These are phyloP conservation scores for Eutypella sp. DNA, from an alignment of 2,329 filamentous ascomycete species.

Conservation along the genomic window DNA sequence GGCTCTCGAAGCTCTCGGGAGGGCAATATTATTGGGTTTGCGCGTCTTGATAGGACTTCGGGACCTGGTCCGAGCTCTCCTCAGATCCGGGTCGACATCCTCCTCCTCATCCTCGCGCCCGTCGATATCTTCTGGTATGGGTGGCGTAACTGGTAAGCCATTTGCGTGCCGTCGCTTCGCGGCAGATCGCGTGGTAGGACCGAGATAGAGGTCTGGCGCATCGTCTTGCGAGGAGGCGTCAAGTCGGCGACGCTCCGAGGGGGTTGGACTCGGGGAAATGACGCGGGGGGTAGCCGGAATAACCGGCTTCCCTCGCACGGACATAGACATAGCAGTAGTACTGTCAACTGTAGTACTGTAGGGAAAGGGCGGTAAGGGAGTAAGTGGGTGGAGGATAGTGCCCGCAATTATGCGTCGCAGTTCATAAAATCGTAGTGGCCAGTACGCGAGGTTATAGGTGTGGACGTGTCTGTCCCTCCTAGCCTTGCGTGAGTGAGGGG, in stretches of 20 bases:
- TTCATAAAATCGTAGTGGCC: constrained; percentile 43
- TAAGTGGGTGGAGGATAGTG: constrained; percentile 48
- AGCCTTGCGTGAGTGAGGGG: constrained; percentile 34
- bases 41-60: constrained; percentile 58
- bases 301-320: constrained; percentile 43
- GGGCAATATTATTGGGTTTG: constrained; percentile 48
- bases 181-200: constrained; percentile 72
- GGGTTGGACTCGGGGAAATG: constrained; percentile 81
- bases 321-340: too few species aligned
- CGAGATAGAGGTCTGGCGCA: constrained; percentile 60
- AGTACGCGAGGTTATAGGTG: constrained; percentile 39
- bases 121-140: constrained; percentile 55
- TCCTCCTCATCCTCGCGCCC: constrained; percentile 52
- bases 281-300: constrained; percentile 79
- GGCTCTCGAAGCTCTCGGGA: constrained; percentile 35
- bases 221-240: constrained; percentile 26
- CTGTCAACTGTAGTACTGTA: too few species aligned
- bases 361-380: constrained; percentile 57
- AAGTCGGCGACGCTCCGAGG: constrained; percentile 42
- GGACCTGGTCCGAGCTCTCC: constrained; percentile 64
- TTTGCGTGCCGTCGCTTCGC: constrained; percentile 51
- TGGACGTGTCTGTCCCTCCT: constrained; percentile 49
- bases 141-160: constrained; percentile 42
- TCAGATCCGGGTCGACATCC: constrained; percentile 47
- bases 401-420: constrained; percentile 51